Evolutionary conservation across 345 rosid genomes (phyloP).

Genomic region (Turritis glabra): DNA sequence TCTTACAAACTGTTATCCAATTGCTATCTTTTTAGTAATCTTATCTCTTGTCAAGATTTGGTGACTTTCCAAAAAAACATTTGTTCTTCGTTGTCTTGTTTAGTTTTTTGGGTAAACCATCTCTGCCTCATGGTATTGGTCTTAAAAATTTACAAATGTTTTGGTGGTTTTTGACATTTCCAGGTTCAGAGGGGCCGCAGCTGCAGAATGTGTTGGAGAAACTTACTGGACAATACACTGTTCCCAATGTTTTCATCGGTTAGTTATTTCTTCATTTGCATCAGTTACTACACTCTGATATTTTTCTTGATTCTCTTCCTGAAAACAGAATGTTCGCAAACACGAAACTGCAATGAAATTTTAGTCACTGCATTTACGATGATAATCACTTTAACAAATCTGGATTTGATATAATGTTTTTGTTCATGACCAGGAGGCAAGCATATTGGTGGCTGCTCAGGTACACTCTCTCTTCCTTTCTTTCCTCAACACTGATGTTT

Average conservation of each 20-base stretch:
- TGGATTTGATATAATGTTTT: background rate
- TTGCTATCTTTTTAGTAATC: background rate
- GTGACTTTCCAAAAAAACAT: background rate
- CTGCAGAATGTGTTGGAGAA: slow-evolving; percentile 75
- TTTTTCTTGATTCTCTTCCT: background rate
- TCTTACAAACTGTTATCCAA: background rate
- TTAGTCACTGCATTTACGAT: background rate
- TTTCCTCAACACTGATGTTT: background rate
- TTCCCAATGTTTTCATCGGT: slow-evolving; percentile 97
- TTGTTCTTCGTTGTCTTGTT: slow-evolving; percentile 6
- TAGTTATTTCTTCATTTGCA: slow-evolving; percentile 24
- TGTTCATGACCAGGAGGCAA: slow-evolving; percentile 68
- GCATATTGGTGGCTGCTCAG: slow-evolving; percentile 98
- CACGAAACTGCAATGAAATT: background rate
- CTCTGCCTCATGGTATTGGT: background rate
- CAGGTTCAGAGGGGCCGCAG: slow-evolving; percentile 85
- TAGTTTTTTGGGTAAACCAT: background rate
- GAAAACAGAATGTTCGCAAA: background rate
- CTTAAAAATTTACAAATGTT: slow-evolving; percentile 12
- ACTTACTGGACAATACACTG: slow-evolving; percentile 90
- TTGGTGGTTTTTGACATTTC: slow-evolving; percentile 17
- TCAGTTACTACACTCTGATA: background rate
- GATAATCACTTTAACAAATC: background rate
- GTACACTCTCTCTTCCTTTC: slow-evolving; percentile 42
- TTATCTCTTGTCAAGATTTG: background rate